Base-by-base conservation (phyloP, 2,329 filamentous ascomycete species). In the Exophiala xenobiotica region DNA sequence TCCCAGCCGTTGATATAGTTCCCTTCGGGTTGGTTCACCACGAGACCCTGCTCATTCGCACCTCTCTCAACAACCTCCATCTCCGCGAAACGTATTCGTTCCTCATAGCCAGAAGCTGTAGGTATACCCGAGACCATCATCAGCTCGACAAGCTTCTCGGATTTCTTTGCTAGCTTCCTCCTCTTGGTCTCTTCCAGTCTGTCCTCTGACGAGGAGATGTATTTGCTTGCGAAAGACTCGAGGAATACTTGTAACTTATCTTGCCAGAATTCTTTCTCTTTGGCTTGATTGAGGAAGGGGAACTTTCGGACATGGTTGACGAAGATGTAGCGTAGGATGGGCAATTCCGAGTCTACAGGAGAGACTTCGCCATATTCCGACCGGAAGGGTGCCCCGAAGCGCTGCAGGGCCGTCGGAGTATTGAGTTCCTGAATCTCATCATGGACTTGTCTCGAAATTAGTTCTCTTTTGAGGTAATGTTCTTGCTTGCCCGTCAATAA, bases 101-200 rank as follows among this genome's bases (percentile, higher is more conserved):
- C 93, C 71, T 99, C 93, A 67, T 97, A 99, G 2, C 93, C 93
- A 3, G 91, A 96, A 3, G 93, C 90, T 1, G 93, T 99, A 26
- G 88, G 89, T 51, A 99, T 87, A 29, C 93, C 93, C 6, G 92
- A 97, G 6, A 99, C 93, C 90, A 99, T 96, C 93, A 99, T 99
- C 55, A 99, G 78, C 76, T 99, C 93, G 8, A 99, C 89, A 51
- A 99, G 75, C 74, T 99, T 99, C 69, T 93, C 86, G 41, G 88
- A 90, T 78, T 99, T 99, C 63, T 86, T 78, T 3, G 93, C 92
- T 59, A 99, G 74, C 70, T 99, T 99, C 59, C 85, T 81, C 52
- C 93, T 82, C 75, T 99, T 99, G 7, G 93, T 97, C 71, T 96
- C 90, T 72, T 99, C 93, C 23, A 97, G 75, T 3, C 93, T 83